These are phyloP conservation scores for Lasiosphaeriaceae sp. DNA, from an alignment of 495 filamentous ascomycete species.

Conservation along the genomic window DNA sequence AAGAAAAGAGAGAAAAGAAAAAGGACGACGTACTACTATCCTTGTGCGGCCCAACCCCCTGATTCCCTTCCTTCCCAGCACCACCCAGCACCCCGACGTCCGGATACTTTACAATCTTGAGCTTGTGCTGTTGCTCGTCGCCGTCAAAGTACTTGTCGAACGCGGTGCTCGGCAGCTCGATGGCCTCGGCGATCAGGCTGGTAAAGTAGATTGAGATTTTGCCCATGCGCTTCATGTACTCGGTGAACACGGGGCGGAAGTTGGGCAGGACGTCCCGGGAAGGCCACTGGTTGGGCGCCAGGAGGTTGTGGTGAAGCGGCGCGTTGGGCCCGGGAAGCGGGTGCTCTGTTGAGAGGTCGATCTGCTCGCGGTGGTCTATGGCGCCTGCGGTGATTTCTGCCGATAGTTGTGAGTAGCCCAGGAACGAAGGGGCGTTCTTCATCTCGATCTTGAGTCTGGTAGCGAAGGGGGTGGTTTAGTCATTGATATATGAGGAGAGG, in stretches of 20 bases:
- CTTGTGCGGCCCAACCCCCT: slow-evolving; percentile 91
- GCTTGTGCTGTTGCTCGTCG: slow-evolving; percentile 74
- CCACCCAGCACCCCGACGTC: slow-evolving; percentile 49
- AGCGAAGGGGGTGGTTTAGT: background rate
- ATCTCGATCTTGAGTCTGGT: slow-evolving; percentile 83
- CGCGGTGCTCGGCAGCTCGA: slow-evolving; percentile 66
- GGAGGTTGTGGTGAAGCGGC: slow-evolving; percentile 75
- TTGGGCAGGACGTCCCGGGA: slow-evolving; percentile 58
- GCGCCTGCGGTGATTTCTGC: slow-evolving; percentile 58
- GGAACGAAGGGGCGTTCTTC: slow-evolving; percentile 70
- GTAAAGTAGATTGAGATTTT: slow-evolving; percentile 70
- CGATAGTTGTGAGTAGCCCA: slow-evolving; percentile 59
- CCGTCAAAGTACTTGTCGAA: slow-evolving; percentile 80
- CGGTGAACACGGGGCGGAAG: slow-evolving; percentile 65
- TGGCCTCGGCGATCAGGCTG: slow-evolving; percentile 80
- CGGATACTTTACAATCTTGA: slow-evolving; percentile 91
- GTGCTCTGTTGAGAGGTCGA: slow-evolving; percentile 81
- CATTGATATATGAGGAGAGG: background rate
- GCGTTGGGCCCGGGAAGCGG: slow-evolving; percentile 57
- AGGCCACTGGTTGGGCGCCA: slow-evolving; percentile 91
- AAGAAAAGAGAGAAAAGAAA: background rate
- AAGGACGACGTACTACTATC: slow-evolving; percentile 54
- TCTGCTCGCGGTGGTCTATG: slow-evolving; percentile 78
- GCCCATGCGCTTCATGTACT: slow-evolving; percentile 74
- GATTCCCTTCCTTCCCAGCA: slow-evolving; percentile 47